These are phyloP conservation scores for Raffaelea ambrosiae DNA, from an alignment of 2,329 filamentous ascomycete genomes.

Conservation along the genomic window DNA sequence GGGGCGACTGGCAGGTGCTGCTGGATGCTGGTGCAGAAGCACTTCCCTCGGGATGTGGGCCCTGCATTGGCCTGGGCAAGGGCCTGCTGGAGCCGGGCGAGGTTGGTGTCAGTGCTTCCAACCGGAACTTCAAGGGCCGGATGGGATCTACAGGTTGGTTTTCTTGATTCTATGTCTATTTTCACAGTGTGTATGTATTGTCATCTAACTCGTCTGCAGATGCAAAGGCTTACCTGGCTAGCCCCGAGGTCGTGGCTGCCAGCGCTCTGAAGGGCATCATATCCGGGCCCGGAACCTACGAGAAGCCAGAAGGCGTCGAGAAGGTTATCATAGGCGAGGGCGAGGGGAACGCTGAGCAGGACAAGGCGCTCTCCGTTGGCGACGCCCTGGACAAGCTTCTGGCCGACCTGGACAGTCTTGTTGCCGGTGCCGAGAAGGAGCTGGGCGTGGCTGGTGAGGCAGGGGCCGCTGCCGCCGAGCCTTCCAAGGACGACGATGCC, in stretches of 20 bases:
- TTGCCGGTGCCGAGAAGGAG: constrained; percentile 38
- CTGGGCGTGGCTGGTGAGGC: constrained; percentile 25
- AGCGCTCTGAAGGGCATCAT: constrained; percentile 70
- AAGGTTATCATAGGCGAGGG: constrained; percentile 24
- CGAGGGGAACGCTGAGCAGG: constrained; percentile 12
- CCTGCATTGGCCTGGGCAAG: constrained; percentile 70
- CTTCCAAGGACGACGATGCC: too few relatives aligned
- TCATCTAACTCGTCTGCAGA: constrained; percentile 27
- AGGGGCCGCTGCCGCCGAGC: constrained; percentile 14
- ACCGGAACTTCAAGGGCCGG: constrained; percentile 85
- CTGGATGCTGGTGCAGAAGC: constrained; percentile 68
- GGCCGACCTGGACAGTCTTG: constrained; percentile 55
- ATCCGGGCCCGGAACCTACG: constrained; percentile 68
- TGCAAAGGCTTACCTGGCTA: constrained; percentile 78
- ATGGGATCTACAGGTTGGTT: constrained; percentile 58
- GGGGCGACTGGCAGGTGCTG: constrained; percentile 78
- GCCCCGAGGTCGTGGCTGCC: constrained; percentile 85
- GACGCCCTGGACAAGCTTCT: constrained; percentile 66
- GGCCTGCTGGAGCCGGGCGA: constrained; percentile 80
- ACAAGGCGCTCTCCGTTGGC: constrained; percentile 35
- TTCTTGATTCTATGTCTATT: not conserved
- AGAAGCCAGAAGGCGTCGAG: constrained; percentile 33
- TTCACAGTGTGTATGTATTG: too few relatives aligned
- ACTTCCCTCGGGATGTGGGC: constrained; percentile 67
- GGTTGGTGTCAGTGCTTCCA: constrained; percentile 73